phyloP scores from a whole-genome alignment of 2,329 filamentous ascomycete species.

The Diaporthe citrichinensis region DNA sequence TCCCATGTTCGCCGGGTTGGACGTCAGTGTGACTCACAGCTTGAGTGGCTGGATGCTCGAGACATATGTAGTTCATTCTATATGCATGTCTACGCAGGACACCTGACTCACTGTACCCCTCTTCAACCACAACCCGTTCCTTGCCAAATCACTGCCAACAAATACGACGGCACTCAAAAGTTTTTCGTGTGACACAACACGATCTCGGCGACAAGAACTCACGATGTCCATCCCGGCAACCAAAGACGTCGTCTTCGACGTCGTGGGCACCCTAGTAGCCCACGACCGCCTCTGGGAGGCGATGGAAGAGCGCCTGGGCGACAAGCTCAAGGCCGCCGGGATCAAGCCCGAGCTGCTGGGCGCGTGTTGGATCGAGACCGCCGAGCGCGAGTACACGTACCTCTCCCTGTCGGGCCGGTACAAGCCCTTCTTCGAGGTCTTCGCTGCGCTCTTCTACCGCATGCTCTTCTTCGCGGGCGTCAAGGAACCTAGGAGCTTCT shows the following conservation, averaged over 20 bases:
- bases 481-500: constrained; percentile 53
- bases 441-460: constrained; percentile 60
- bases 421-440: constrained; percentile 55
- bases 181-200: neutral
- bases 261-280: constrained; percentile 63
- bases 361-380: constrained; percentile 59
- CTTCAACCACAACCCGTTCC: neutral
- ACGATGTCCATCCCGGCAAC: constrained; percentile 38
- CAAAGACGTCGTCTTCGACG: constrained; percentile 60
- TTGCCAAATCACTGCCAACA: no score
- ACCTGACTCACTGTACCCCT: neutral
- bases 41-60: no score
- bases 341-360: constrained; percentile 58
- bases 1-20: neutral
- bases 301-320: constrained; percentile 56
- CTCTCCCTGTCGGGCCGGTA: constrained; percentile 58
- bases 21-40: neutral
- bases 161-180: no score
- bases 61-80: neutral
- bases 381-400: constrained; percentile 63
- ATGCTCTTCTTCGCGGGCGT: constrained; percentile 57
- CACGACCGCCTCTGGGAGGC: constrained; percentile 57
- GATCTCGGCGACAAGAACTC: neutral
- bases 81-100: neutral
- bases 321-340: constrained; percentile 51